Conservation (phyloP, 140 eudicot genomes). For the Erigeron philadelphicus region DNA sequence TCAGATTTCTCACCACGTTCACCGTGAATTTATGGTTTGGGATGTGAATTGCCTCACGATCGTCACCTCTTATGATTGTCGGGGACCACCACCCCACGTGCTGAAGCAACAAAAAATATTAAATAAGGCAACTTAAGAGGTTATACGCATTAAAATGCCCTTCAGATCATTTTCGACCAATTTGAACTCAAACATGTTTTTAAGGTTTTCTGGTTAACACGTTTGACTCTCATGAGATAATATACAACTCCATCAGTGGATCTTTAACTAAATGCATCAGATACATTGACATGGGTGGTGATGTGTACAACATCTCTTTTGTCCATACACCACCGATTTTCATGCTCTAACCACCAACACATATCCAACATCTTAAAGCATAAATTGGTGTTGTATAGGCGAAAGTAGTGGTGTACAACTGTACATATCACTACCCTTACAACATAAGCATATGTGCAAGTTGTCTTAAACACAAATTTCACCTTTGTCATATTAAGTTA, state of each 20-base stretch:
- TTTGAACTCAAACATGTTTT: background rate
- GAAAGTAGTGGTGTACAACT: too few relatives aligned
- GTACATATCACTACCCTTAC: too few relatives aligned
- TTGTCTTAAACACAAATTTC: too few relatives aligned
- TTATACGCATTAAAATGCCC: background rate
- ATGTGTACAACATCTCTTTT: too few relatives aligned
- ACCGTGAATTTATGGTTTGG: constrained; percentile 77
- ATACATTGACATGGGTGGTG: too few relatives aligned
- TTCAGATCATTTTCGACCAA: background rate
- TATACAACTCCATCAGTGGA: background rate
- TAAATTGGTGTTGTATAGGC: too few relatives aligned
- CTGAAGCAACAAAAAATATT: constrained; percentile 34
- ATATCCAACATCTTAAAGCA: too few relatives aligned
- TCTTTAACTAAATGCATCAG: too few relatives aligned
- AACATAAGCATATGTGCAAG: too few relatives aligned
- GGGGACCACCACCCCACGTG: constrained; percentile 97
- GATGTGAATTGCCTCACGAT: constrained; percentile 83
- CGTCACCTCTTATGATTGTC: constrained; percentile 84
- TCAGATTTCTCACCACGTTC: constrained; percentile 72
- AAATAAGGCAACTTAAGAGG: constrained; percentile 2
- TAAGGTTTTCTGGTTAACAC: background rate
- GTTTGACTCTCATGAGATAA: background rate
- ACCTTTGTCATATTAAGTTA: too few relatives aligned
- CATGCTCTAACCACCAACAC: too few relatives aligned
- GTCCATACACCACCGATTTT: too few relatives aligned